phyloP scores from a whole-genome alignment of 208 protist species.

The Leptomonas pyrrhocoris region DNA sequence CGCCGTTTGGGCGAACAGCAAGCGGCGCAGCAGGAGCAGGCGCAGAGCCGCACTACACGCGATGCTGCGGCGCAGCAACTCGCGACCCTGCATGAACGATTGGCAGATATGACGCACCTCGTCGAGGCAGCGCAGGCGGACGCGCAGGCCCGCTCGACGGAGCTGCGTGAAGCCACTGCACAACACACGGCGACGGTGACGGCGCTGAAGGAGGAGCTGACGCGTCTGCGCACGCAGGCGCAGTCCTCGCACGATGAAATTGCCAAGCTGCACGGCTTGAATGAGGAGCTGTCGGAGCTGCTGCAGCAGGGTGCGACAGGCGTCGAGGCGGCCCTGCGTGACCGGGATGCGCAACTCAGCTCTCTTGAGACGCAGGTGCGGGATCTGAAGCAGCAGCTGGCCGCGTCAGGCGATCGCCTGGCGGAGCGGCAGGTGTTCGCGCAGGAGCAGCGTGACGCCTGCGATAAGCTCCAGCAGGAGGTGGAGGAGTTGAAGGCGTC shows the following conservation, averaged over 20 bases:
- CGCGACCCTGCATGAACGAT: constrained; percentile 20
- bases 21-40: constrained; percentile 21
- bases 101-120: constrained; percentile 35
- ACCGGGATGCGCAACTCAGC: constrained; percentile 29
- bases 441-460: constrained; percentile 13
- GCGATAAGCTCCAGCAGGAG: constrained; percentile 26
- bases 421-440: constrained; percentile 27
- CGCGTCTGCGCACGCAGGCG: constrained; percentile 23
- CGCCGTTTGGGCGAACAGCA: constrained; percentile 28
- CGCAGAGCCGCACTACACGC: constrained; percentile 24
- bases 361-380: constrained; percentile 37
- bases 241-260: constrained; percentile 26
- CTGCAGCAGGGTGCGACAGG: constrained; percentile 57
- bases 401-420: constrained; percentile 29
- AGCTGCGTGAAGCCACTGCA: constrained; percentile 19
- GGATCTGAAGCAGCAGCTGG: constrained; percentile 38
- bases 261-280: constrained; percentile 22
- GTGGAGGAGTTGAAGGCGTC: constrained; percentile 33
- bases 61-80: constrained; percentile 37
- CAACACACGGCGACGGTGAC: constrained; percentile 10
- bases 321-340: constrained; percentile 46
- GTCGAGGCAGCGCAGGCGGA: constrained; percentile 42
- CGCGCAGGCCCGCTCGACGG: constrained; percentile 15
- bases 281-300: constrained; percentile 54
- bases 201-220: constrained; percentile 13